A percentile compares a stretch with the other conserved stretches of the same genome.
Evolutionary conservation across 2,329 filamentous ascomycete species (phyloP).

Genomic region (Neonectria hederae): DNA sequence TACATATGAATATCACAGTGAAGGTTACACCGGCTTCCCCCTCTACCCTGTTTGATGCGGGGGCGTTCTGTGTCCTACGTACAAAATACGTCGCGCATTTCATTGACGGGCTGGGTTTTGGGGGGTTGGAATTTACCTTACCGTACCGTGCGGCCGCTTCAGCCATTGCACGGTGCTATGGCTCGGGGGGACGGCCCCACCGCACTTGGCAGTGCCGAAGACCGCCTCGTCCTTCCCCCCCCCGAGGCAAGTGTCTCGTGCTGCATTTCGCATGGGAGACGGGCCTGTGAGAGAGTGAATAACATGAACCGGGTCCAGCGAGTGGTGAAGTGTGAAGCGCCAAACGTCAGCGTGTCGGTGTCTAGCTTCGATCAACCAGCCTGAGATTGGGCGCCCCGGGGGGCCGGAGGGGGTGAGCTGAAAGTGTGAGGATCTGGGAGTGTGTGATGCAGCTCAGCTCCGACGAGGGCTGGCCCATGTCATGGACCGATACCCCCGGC

Average conservation of each 20-base stretch:
- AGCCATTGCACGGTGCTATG: conserved; percentile 9
- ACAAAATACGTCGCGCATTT: not conserved
- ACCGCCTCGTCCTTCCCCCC: not conserved
- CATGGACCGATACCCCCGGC: not conserved
- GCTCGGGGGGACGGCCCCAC: conserved; percentile 27
- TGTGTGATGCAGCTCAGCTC: conserved; percentile 13
- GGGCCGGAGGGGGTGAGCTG: conserved; percentile 1
- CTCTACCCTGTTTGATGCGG: not conserved
- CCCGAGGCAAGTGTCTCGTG: not conserved
- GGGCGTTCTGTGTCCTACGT: not conserved
- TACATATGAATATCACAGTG: no score
- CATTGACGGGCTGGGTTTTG: not conserved
- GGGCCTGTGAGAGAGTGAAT: not conserved
- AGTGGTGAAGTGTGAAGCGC: not conserved
- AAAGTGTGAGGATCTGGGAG: conserved; percentile 1
- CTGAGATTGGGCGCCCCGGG: conserved; percentile 11
- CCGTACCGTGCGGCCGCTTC: conserved; percentile 16
- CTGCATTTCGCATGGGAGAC: not conserved
- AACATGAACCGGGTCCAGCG: not conserved
- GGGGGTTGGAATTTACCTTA: conserved; percentile 2
- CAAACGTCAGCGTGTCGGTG: not conserved
- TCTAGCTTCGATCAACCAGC: not conserved
- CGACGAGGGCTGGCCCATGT: conserved; percentile 10
- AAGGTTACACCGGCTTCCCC: not conserved
- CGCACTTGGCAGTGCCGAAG: conserved; percentile 13